Evolutionary conservation across 1,139 yeast species (phyloP), one percentile per base, ranked within the genome.

Genomic region (Saccharomycopsis hybrid): DNA sequence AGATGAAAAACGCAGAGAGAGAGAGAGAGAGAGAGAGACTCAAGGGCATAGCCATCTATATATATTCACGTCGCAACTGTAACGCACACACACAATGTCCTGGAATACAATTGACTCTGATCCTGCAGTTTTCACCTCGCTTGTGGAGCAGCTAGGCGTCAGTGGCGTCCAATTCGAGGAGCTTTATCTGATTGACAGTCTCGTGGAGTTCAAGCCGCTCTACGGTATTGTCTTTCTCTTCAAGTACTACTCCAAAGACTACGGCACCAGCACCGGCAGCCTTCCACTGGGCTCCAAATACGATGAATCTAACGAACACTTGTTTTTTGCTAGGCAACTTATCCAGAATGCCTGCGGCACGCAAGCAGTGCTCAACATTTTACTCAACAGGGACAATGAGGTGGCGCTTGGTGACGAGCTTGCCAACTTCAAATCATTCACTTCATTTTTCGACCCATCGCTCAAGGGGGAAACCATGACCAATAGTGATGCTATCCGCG

Each of bases 331-430:
- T 4, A 74, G 73, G 50, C 89, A 82, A 61, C 76, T 78, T 37
- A 79, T 82, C 48, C 82, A 79, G 57, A 80, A 82, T 60, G 87
- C 89, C 1, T 82, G 89, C 64, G 89, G 85, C n/a, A 82, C 89
- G 1, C 86, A 79, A 59, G 89, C 89, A 0, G 82, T 82, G n/a
- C 65, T 82, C 51, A 79, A 82, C 52, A 65, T 80, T 9, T 64
- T 82, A 48, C 60, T 82, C 54, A 73, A 73, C 56, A 71, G 73
- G 51, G 62, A 65, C 2, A 69, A 68, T 24, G 65, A 61, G 2
- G 55, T 78, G 18, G 69, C 71, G 1, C 54, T 82, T 5, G 88
- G 89, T 0, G 64, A 66, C 0, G 79, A 75, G 44, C 64, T 82
- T 49, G 37, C 57, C 3, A 71, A 74, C 48, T 78, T 82, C 62